These are phyloP conservation scores for Brassica balearica DNA, from an alignment of 441 rosid species.

Conservation along the genomic window DNA sequence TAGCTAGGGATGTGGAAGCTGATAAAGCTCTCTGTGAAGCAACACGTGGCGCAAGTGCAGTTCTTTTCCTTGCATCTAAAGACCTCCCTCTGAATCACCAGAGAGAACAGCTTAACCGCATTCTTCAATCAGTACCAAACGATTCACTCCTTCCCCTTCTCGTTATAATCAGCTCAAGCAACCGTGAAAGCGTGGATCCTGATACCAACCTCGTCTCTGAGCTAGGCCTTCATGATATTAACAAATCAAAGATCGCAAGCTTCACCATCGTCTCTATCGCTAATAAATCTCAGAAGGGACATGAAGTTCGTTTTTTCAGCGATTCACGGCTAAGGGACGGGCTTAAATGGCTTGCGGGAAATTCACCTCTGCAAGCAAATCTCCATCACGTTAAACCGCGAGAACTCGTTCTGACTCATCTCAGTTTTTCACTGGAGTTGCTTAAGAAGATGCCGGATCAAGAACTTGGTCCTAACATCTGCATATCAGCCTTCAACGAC, in stretches of 20 bases:
- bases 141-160: constrained; percentile 84
- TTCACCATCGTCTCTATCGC: constrained; percentile 64
- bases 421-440: constrained; percentile 58
- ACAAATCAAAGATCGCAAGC: constrained; percentile 66
- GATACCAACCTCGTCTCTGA: constrained; percentile 50
- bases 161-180: constrained; percentile 60
- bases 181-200: constrained; percentile 52
- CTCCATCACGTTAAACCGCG: constrained; percentile 59
- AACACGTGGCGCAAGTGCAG: constrained; percentile 73
- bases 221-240: constrained; percentile 70
- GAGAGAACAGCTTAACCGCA: constrained; percentile 60
- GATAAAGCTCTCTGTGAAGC: constrained; percentile 48
- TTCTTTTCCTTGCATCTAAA: constrained; percentile 72
- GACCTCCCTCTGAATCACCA: constrained; percentile 74
- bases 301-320: constrained; percentile 65
- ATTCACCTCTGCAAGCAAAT: constrained; percentile 73
- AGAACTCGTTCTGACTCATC: constrained; percentile 63
- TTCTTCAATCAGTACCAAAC: constrained; percentile 64
- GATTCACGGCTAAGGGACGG: constrained; percentile 76
- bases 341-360: constrained; percentile 80
- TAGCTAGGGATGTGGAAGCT: constrained; percentile 61
- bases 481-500: constrained; percentile 79
- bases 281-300: constrained; percentile 51
- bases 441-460: constrained; percentile 55
- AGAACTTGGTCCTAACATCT: constrained; percentile 66